These are phyloP conservation scores for Russula lepida DNA, from an alignment of 768 basidiomycete species.

Conservation along the genomic window DNA sequence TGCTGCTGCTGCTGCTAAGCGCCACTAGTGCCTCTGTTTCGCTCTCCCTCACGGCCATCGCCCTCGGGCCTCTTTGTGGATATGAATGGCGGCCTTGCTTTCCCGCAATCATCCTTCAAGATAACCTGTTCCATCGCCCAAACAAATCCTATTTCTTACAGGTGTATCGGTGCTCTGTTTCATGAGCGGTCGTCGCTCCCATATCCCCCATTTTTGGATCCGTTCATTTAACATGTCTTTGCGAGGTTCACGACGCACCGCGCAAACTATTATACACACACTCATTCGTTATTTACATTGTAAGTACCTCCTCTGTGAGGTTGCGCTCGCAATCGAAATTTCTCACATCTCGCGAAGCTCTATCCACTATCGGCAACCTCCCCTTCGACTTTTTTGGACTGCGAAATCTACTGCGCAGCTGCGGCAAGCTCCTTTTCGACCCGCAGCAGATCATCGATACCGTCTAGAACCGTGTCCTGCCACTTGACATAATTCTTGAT, in stretches of 20 bases:
- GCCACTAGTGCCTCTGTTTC: too few species aligned
- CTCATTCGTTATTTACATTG: constrained; percentile 3
- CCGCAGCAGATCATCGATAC: constrained; percentile 16
- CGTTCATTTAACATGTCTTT: neutral
- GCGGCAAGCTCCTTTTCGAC: neutral
- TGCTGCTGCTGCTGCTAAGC: too few species aligned
- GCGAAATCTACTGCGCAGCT: neutral
- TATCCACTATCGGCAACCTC: neutral
- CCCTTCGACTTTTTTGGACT: too few species aligned
- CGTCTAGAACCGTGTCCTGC: constrained; percentile 16
- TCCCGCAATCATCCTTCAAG: constrained; percentile 1
- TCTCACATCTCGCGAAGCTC: neutral
- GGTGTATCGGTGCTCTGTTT: constrained; percentile 15
- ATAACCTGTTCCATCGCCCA: neutral
- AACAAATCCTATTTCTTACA: neutral
- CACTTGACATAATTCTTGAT: constrained; percentile 13
- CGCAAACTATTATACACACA: neutral
- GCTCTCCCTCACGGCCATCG: too few species aligned
- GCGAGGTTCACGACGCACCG: neutral
- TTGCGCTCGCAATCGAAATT: neutral
- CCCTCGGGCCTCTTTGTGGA: neutral
- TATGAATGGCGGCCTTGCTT: constrained; percentile 8
- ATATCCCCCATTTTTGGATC: constrained; percentile 5
- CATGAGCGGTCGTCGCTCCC: constrained; percentile 1
- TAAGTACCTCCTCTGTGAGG: constrained; percentile 9